Conservation (phyloP, 2,329 filamentous ascomycete species). For the Pseudofabraea citricarpa region DNA sequence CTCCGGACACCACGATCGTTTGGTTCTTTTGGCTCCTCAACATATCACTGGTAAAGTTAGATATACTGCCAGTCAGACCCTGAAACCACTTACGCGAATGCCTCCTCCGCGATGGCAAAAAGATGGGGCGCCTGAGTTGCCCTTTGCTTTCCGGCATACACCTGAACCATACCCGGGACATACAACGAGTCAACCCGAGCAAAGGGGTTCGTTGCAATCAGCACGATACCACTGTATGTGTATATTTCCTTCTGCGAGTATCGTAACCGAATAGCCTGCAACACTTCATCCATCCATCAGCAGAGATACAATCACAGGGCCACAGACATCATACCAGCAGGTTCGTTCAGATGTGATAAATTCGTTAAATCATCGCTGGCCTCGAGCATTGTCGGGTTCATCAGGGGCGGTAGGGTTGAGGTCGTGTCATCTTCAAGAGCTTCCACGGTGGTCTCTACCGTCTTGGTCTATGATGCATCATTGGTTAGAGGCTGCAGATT, state of each 20-base stretch:
- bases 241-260: constrained; percentile 99
- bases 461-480: constrained; percentile 77
- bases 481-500: too few species aligned
- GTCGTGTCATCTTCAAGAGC: constrained; percentile 75
- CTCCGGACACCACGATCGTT: constrained; percentile 97
- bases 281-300: constrained; percentile 50
- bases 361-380: constrained; percentile 98
- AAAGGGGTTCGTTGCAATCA: constrained; percentile 98
- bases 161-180: constrained; percentile 98
- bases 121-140: constrained; percentile 96
- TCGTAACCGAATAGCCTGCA: constrained; percentile 95
- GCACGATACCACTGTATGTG: constrained; percentile 97
- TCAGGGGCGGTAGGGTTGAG: constrained; percentile 78
- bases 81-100: constrained; percentile 71
- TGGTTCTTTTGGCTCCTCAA: constrained; percentile 92
- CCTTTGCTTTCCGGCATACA: constrained; percentile 94
- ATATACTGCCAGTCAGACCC: constrained; percentile 4
- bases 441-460: constrained; percentile 69
- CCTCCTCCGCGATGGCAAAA: constrained; percentile 98
- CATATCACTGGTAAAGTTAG: constrained; percentile 75
- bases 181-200: constrained; percentile 96
- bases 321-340: constrained; percentile 66
- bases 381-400: constrained; percentile 98
- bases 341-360: constrained; percentile 95
- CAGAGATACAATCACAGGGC: constrained; percentile 4